A percentile compares a stretch with the other conserved stretches of the same genome.
phyloP scores from a whole-genome alignment of 148 eudicot species.

The Pouteria glomerata region DNA sequence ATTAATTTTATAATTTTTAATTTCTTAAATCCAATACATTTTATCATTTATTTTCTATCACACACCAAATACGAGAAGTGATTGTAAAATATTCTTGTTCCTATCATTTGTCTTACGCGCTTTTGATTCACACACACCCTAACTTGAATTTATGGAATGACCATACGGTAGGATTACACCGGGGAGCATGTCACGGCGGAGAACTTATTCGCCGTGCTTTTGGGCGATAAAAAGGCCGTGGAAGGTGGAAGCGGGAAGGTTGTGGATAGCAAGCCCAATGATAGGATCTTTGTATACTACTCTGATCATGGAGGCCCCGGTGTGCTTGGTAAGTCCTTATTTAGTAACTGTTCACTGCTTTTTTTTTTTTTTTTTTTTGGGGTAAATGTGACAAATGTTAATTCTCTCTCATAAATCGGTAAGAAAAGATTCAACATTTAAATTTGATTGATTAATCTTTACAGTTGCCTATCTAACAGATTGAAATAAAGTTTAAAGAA shows the following conservation, averaged over 20 bases:
- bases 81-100: too few relatives aligned
- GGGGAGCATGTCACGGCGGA: conserved; percentile 36
- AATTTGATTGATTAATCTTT: background rate
- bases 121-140: too few relatives aligned
- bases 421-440: background rate
- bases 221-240: conserved; percentile 38
- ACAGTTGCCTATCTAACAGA: background rate
- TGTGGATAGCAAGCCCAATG: conserved; percentile 45
- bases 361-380: background rate
- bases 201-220: conserved; percentile 43
- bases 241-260: conserved; percentile 64
- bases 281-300: conserved; percentile 47
- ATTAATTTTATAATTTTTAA: too few relatives aligned
- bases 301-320: conserved; percentile 65
- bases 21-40: too few relatives aligned
- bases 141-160: too few relatives aligned
- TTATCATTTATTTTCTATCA: too few relatives aligned
- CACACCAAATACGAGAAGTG: too few relatives aligned
- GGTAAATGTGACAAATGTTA: too few relatives aligned
- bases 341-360: conserved; percentile 22
- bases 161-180: conserved; percentile 38
- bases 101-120: too few relatives aligned
- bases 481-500: background rate
- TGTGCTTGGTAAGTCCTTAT: conserved; percentile 39
- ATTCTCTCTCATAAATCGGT: too few relatives aligned